Evolutionary conservation across 2,329 filamentous ascomycete genomes (phyloP).

Genomic region (Alternaria triticina): DNA sequence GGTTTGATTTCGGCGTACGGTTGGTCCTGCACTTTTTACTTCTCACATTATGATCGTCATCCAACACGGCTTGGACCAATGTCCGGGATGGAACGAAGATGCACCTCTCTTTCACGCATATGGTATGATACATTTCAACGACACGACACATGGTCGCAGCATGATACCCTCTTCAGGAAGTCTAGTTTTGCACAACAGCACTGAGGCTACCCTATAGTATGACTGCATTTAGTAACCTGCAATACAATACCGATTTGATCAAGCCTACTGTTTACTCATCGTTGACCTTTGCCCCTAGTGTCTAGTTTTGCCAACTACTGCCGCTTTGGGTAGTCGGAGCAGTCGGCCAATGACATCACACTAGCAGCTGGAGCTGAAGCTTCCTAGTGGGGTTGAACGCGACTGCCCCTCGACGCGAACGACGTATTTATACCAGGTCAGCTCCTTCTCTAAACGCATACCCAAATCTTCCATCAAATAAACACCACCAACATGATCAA

Average conservation of each 20-base stretch:
- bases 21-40: constrained; percentile 20
- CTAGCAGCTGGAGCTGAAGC: background rate
- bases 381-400: constrained; percentile 19
- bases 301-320: constrained; percentile 5
- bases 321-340: constrained; percentile 19
- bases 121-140: constrained; percentile 36
- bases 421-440: background rate
- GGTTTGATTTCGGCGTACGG: constrained; percentile 11
- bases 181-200: constrained; percentile 23
- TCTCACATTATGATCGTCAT: constrained; percentile 14
- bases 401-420: constrained; percentile 11
- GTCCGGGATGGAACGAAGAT: background rate
- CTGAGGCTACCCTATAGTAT: constrained; percentile 2
- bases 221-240: constrained; percentile 2
- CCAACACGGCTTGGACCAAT: constrained; percentile 7
- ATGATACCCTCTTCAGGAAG: constrained; percentile 46
- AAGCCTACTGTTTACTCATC: background rate
- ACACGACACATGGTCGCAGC: constrained; percentile 35
- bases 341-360: constrained; percentile 27
- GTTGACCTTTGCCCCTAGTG: background rate
- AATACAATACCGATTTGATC: constrained; percentile 7
- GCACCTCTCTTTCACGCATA: constrained; percentile 23
- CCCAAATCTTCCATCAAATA: background rate
- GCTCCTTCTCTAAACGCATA: background rate
- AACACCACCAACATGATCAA: constrained; percentile 42